Percentiles rank a stretch among this genome's conserved stretches.
phyloP scores from a whole-genome alignment of 352 stramenopile species.

The Phytophthora ohioensis region DNA sequence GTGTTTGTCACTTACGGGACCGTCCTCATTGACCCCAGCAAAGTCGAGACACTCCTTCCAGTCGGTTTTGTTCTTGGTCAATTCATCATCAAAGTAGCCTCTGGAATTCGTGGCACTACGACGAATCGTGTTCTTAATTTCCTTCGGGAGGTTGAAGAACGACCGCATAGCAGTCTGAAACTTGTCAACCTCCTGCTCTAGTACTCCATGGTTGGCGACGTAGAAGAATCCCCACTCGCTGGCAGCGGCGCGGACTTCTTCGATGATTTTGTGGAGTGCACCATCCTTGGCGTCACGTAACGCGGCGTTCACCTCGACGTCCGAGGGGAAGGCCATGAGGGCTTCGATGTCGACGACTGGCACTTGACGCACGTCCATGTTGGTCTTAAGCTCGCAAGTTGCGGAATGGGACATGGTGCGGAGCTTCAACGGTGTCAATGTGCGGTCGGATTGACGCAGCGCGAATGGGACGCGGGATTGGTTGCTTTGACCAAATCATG shows the following conservation, averaged over 20 bases:
- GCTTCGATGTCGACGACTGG: conserved; percentile 62
- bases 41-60: conserved; percentile 93
- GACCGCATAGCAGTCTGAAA: conserved; percentile 74
- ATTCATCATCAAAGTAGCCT: conserved; percentile 95
- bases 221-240: conserved; percentile 95
- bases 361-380: conserved; percentile 49
- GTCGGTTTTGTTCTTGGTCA: conserved; percentile 94
- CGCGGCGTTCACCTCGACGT: conserved; percentile 44
- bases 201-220: conserved; percentile 86
- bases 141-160: conserved; percentile 88
- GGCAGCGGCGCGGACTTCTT: conserved; percentile 40
- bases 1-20: conserved; percentile 46
- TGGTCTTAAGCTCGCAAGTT: conserved; percentile 6
- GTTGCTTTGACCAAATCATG: background rate
- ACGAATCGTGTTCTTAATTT: conserved; percentile 62
- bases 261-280: conserved; percentile 52
- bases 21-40: conserved; percentile 43
- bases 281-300: conserved; percentile 23
- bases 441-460: background rate
- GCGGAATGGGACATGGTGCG: conserved; percentile 10
- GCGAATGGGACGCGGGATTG: conserved; percentile 3
- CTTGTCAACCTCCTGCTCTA: conserved; percentile 59
- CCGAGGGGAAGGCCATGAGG: conserved; percentile 51
- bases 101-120: conserved; percentile 86
- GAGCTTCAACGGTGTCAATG: background rate